A percentile compares a stretch with the other conserved stretches of the same genome.
phyloP scores from a whole-genome alignment of 768 basidiomycete species.

The Rhizopogon roseolus region DNA sequence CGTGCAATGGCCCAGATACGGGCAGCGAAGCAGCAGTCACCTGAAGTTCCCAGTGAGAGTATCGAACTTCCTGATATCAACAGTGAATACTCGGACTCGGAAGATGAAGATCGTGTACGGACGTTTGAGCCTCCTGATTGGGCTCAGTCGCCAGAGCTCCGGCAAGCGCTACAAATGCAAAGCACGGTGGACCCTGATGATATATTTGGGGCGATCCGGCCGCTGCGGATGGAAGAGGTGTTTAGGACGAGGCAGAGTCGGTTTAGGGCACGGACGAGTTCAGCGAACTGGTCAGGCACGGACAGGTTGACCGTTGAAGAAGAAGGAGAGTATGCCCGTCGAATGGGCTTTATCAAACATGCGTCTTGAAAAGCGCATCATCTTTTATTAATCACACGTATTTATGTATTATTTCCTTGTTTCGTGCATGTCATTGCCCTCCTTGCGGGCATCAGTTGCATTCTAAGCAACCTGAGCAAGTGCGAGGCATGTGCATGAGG shows the following conservation, averaged over 20 bases:
- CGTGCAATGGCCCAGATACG: conserved; percentile 64
- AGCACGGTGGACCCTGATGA: conserved; percentile 87
- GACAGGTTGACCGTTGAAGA: conserved; percentile 83
- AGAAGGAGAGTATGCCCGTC: conserved; percentile 78
- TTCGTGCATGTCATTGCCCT: neutral
- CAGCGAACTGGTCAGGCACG: conserved; percentile 94
- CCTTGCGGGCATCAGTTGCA: neutral
- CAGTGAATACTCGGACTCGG: conserved; percentile 96
- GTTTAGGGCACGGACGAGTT: conserved; percentile 87
- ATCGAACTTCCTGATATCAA: conserved; percentile 94
- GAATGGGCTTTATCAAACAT: conserved; percentile 75
- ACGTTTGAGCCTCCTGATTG: conserved; percentile 78
- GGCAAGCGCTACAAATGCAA: conserved; percentile 74
- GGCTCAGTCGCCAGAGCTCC: conserved; percentile 89
- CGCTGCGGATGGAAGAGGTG: conserved; percentile 89
- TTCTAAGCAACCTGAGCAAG: no score
- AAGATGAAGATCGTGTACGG: conserved; percentile 75
- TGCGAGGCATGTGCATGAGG: no score
- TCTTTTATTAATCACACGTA: neutral
- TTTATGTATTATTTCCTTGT: neutral
- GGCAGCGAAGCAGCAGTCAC: conserved; percentile 45
- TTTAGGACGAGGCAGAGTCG: conserved; percentile 76
- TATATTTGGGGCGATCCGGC: conserved; percentile 86
- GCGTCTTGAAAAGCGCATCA: conserved; percentile 12
- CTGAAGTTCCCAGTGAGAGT: conserved; percentile 62